Evolutionary conservation across 495 filamentous ascomycete species (phyloP).

Genomic region (Hypoxylon trugodes): DNA sequence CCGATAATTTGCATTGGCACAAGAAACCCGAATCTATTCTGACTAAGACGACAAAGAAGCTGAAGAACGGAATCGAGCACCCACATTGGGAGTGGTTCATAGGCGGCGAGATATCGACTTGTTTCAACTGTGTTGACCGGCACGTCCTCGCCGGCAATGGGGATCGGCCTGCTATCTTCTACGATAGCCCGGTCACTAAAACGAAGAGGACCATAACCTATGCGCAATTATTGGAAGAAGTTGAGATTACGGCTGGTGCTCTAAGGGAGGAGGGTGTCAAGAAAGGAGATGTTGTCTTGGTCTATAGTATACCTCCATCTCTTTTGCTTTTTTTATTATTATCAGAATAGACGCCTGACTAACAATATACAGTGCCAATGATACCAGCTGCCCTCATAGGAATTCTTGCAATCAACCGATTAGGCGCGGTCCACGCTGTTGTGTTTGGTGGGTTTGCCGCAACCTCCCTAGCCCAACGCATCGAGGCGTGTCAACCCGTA

Average conservation of each 20-base stretch:
- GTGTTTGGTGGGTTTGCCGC: conserved; percentile 94
- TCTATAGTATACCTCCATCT: conserved; percentile 74
- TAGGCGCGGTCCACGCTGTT: conserved; percentile 89
- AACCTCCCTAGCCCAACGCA: conserved; percentile 83
- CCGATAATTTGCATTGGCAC: conserved; percentile 81
- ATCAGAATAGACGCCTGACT: not conserved
- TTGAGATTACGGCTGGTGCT: conserved; percentile 84
- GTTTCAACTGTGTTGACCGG: conserved; percentile 89
- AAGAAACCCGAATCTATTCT: conserved; percentile 65
- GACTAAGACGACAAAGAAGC: conserved; percentile 49
- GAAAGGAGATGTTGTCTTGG: conserved; percentile 89
- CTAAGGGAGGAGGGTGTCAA: conserved; percentile 82
- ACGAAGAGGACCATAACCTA: conserved; percentile 78
- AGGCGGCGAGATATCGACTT: conserved; percentile 86
- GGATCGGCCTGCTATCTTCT: conserved; percentile 77
- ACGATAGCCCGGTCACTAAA: conserved; percentile 87
- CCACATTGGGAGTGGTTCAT: conserved; percentile 88
- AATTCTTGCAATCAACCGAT: conserved; percentile 78
- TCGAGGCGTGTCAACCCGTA: conserved; percentile 79
- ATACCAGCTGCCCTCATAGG: conserved; percentile 87
- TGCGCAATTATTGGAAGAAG: conserved; percentile 76
- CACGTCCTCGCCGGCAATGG: conserved; percentile 82
- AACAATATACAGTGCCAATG: conserved; percentile 79
- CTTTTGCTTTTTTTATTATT: not conserved
- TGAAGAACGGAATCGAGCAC: conserved; percentile 51